These are phyloP conservation scores for Coriolopsis trogii DNA, from an alignment of 1,284 basidiomycete species.

Conservation along the genomic window DNA sequence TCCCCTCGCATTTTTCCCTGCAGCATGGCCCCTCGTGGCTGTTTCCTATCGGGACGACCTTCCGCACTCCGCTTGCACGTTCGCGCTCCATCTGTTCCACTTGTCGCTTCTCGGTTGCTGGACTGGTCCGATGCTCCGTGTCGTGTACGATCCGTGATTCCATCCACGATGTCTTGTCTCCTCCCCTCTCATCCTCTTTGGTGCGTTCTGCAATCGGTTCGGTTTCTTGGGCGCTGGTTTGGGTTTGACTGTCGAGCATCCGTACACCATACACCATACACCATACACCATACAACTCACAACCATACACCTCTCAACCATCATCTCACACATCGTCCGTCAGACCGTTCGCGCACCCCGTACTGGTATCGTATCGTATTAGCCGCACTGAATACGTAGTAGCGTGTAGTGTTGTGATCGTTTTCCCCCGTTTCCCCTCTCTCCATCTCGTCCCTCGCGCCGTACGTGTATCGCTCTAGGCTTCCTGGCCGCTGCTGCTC, in stretches of 20 bases:
- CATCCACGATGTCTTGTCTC: neutral
- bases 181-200: neutral
- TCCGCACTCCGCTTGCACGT: conserved; percentile 3
- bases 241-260: neutral
- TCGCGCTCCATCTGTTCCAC: conserved; percentile 11
- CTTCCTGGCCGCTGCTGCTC: too few relatives aligned
- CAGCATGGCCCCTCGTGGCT: too few relatives aligned
- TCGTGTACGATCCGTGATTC: conserved; percentile 14
- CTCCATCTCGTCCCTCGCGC: neutral
- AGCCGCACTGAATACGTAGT: conserved; percentile 8
- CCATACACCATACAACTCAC: neutral
- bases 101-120: conserved; percentile 4
- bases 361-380: conserved; percentile 15
- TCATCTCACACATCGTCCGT: neutral
- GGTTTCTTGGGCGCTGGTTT: too few relatives aligned
- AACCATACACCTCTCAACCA: neutral
- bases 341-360: neutral
- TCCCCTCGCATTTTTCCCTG: neutral
- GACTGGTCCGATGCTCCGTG: conserved; percentile 10
- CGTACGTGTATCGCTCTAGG: conserved; percentile 23
- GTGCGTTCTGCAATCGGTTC: neutral
- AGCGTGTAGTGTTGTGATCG: neutral
- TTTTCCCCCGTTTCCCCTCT: neutral
- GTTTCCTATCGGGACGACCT: too few relatives aligned
- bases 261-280: neutral